Evolutionary conservation across 2,329 filamentous ascomycete genomes (phyloP), one percentile per base, ranked within the genome.

Genomic region (Claviceps paspali): DNA sequence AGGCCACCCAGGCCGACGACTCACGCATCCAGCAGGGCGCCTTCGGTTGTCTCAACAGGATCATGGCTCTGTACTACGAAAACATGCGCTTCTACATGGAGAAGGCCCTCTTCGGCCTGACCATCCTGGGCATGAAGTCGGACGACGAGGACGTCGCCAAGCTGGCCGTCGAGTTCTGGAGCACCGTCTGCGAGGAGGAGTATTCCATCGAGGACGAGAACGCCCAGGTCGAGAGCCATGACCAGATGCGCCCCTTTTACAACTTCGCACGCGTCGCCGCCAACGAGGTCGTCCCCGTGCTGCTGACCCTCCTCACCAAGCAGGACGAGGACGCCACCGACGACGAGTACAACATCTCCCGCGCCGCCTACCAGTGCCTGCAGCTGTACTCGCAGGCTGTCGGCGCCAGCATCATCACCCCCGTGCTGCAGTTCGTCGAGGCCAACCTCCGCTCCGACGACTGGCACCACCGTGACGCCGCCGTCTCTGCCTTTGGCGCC

Each of bases 31-130:
- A 96, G 62, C 85, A 94, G 57, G 87, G 86, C 43, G 84, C 91
- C 30, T 98, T 95, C 57, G 91, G 91, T 51, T 96, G 91, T 60
- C 67, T 98, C 49, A 98, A 98, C 73, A 79, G 91, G 53, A 96
- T 98, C 61, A 98, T 98, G 91, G 83, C 74, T 43, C 74, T 95
- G 45, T 98, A 98, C 70, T 98, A 98, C 60, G 91, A 98, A 53
- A 92, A 95, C 67, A 98, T 98, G 91, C 81, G 87, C 52, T 98
- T 95, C 64, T 98, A 98, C 68, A 98, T 98, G 91, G 91, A 98
- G 70, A 96, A 96, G 75, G 91, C 91, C 26, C 73, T 98, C 30
- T 98, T 98, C 52, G 91, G 91, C 41, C 72, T 98, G 29, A 98
- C 91, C 28, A 94, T 98, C 45, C 79, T 94, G 57, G 91, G 91